A percentile compares a stretch with the other conserved stretches of the same genome.
Conservation (phyloP, 352 stramenopile genomes). For the Paralagenidium karlingii region DNA sequence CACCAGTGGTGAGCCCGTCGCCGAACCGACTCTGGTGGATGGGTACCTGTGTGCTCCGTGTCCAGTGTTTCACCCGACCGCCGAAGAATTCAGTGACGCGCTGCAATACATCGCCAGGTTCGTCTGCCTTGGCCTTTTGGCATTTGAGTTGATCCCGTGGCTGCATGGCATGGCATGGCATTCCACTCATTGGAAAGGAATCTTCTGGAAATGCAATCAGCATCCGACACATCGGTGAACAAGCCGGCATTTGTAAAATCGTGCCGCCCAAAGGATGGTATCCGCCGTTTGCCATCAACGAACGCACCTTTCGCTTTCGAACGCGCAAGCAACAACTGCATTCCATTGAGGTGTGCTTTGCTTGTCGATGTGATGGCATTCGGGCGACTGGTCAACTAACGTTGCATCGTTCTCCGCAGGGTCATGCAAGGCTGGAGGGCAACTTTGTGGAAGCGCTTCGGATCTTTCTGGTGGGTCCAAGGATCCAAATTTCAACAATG, state of each 20-base stretch:
- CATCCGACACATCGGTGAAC: slow-evolving; percentile 84
- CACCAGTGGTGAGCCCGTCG: no score
- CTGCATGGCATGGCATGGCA: background rate
- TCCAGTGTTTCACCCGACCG: slow-evolving; percentile 77
- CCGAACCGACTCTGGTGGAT: no score
- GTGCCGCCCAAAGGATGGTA: slow-evolving; percentile 93
- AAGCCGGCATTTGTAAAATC: slow-evolving; percentile 98
- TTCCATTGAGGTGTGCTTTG: slow-evolving; percentile 61
- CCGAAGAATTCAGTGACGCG: slow-evolving; percentile 82
- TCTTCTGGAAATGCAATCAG: slow-evolving; percentile 10
- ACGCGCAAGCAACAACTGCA: slow-evolving; percentile 96
- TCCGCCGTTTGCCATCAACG: slow-evolving; percentile 79
- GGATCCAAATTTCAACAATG: no score
- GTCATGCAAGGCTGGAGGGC: slow-evolving; percentile 58
- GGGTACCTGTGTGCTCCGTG: slow-evolving; percentile 78
- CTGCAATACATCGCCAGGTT: slow-evolving; percentile 89
- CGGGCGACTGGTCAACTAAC: background rate
- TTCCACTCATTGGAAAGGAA: slow-evolving; percentile 1
- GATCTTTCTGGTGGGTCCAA: slow-evolving; percentile 76
- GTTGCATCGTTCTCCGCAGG: no score
- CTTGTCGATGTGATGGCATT: background rate
- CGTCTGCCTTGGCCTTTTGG: no score
- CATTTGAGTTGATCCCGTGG: no score
- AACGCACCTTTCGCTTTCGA: slow-evolving; percentile 82
- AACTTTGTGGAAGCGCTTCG: slow-evolving; percentile 70